Percentiles rank a stretch among this genome's conserved stretches.
These are phyloP conservation scores for Ichthyophthirius multifiliis DNA, from an alignment of 169 alveolate genomes.

Conservation along the genomic window DNA sequence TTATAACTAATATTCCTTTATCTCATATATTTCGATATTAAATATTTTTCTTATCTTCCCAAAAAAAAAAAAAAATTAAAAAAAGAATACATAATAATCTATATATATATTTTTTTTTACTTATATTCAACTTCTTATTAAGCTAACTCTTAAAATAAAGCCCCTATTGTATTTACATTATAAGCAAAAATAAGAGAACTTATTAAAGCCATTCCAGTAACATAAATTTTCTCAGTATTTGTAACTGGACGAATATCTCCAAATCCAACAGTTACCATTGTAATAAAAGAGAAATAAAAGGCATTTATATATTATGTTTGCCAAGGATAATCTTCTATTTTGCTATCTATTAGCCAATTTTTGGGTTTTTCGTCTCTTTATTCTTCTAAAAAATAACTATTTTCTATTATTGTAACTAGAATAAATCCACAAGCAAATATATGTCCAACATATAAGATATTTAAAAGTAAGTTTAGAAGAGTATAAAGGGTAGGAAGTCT, in stretches of 20 bases:
- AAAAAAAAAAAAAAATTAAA: background rate
- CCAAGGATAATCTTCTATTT: background rate
- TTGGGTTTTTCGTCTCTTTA: too few species aligned
- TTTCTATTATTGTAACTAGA: background rate
- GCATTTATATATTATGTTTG: background rate
- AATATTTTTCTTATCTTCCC: background rate
- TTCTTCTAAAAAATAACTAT: background rate
- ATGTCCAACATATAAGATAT: background rate
- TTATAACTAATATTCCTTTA: background rate
- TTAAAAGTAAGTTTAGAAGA: background rate
- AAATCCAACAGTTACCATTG: constrained; percentile 59
- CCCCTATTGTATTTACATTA: constrained; percentile 65
- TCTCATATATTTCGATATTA: background rate
- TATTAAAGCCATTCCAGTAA: constrained; percentile 53
- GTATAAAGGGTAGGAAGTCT: background rate
- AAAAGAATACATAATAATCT: background rate
- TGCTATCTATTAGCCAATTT: background rate
- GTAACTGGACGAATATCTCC: constrained; percentile 76
- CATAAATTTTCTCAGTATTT: constrained; percentile 60
- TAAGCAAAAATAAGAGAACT: constrained; percentile 81
- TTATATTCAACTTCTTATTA: background rate
- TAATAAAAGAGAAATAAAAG: constrained; percentile 50
- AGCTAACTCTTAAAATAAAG: constrained; percentile 46
- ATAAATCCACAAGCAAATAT: constrained; percentile 3
- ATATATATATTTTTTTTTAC: background rate